A percentile compares a stretch with the other conserved stretches of the same genome.
Conservation (phyloP, 2,329 filamentous ascomycete species). For the Trichoderma sp. region DNA sequence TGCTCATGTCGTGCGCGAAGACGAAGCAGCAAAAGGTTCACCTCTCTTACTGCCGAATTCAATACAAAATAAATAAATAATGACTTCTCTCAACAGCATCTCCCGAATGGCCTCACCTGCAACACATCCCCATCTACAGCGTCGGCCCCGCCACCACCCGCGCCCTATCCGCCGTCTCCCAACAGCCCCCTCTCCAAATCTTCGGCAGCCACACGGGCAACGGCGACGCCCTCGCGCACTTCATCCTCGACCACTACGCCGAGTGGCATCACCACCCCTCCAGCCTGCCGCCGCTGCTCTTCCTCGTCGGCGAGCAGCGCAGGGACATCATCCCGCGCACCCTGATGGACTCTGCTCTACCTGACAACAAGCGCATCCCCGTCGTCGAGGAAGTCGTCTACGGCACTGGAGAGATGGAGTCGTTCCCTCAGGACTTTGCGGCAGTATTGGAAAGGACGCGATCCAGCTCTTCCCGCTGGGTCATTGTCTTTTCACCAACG, state of each 20-base stretch:
- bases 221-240: conserved; percentile 75
- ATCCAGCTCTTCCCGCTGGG: conserved; percentile 59
- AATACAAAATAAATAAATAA: too few relatives aligned
- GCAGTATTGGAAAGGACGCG: conserved; percentile 52
- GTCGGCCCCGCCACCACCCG: conserved; percentile 81
- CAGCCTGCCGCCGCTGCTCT: conserved; percentile 69
- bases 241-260: conserved; percentile 79
- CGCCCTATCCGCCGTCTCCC: conserved; percentile 63
- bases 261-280: conserved; percentile 48
- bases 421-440: conserved; percentile 72
- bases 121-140: conserved; percentile 69
- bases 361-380: conserved; percentile 55
- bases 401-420: conserved; percentile 79
- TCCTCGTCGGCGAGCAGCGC: conserved; percentile 87
- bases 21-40: conserved; percentile 1
- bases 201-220: conserved; percentile 83
- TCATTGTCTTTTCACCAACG: conserved; percentile 73
- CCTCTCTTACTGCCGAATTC: too few relatives aligned
- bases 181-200: conserved; percentile 61
- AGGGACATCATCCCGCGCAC: conserved; percentile 87
- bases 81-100: not conserved
- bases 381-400: conserved; percentile 87
- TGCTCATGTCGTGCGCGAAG: conserved; percentile 60
- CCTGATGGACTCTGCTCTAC: conserved; percentile 63
- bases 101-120: conserved; percentile 55